These are phyloP conservation scores for Tulasnella calospora DNA, from an alignment of 768 basidiomycete genomes.

Conservation along the genomic window DNA sequence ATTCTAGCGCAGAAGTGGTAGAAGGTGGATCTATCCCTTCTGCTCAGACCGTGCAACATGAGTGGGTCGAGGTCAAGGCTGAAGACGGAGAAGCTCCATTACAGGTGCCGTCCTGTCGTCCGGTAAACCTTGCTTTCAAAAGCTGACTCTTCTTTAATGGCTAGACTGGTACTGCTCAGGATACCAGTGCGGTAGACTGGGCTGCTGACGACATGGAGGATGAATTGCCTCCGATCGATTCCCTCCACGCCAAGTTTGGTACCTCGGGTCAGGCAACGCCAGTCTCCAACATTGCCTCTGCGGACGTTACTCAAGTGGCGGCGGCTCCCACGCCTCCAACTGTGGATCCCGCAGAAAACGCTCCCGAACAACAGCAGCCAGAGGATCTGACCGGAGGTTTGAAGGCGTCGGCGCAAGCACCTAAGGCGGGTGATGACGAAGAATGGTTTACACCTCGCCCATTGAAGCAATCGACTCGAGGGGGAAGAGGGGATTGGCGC, in stretches of 20 bases:
- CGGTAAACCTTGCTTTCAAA: neutral
- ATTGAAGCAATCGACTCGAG: slow-evolving; percentile 35
- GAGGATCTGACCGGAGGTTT: slow-evolving; percentile 22
- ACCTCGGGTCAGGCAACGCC: slow-evolving; percentile 70
- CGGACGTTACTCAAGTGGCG: slow-evolving; percentile 36
- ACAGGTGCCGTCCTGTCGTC: slow-evolving; percentile 17
- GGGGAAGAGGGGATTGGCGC: slow-evolving; percentile 44
- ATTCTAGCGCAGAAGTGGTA: slow-evolving; percentile 11
- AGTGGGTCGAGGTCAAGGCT: slow-evolving; percentile 22
- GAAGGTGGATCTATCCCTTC: slow-evolving; percentile 21
- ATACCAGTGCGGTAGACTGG: slow-evolving; percentile 57
- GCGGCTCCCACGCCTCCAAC: slow-evolving; percentile 32
- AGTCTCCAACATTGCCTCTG: slow-evolving; percentile 33
- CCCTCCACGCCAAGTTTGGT: slow-evolving; percentile 70
- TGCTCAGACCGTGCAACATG: slow-evolving; percentile 14
- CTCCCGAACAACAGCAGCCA: neutral
- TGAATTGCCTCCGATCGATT: slow-evolving; percentile 70
- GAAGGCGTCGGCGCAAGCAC: neutral
- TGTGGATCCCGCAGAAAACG: slow-evolving; percentile 23
- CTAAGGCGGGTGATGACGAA: slow-evolving; percentile 22
- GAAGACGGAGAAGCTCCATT: slow-evolving; percentile 26
- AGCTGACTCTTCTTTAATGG: neutral
- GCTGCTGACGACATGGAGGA: slow-evolving; percentile 74
- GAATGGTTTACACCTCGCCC: slow-evolving; percentile 27
- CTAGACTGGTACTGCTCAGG: neutral